Conservation (phyloP, 1,284 basidiomycete species). For the Irpex sp. region DNA sequence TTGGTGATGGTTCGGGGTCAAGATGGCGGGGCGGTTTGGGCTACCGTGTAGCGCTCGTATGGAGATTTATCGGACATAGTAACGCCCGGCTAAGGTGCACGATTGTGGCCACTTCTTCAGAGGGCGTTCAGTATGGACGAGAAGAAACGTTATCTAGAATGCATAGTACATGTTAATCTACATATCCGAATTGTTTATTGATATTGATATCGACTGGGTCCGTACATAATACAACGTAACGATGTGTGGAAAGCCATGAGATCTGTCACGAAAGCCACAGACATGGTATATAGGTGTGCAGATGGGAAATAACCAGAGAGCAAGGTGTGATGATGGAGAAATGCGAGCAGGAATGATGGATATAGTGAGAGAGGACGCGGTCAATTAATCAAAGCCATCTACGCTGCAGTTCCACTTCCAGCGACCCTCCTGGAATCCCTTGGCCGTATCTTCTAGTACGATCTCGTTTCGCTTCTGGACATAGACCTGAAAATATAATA, state of each 20-base stretch:
- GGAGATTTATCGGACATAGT: background rate
- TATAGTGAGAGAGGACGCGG: background rate
- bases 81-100: background rate
- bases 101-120: background rate
- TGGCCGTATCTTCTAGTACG: conserved; percentile 90
- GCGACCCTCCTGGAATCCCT: conserved; percentile 85
- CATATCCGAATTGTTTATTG: background rate
- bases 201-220: background rate
- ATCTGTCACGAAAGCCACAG: background rate
- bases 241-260: background rate
- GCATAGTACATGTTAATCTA: background rate
- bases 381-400: conserved; percentile 50
- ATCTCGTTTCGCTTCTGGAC: conserved; percentile 96
- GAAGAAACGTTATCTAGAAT: background rate
- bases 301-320: background rate
- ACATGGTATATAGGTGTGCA: background rate
- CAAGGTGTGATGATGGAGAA: background rate
- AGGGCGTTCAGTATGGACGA: background rate
- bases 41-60: background rate
- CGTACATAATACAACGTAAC: conserved; percentile 1
- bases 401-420: conserved; percentile 73
- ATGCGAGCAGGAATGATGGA: background rate
- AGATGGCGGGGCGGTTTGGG: conserved; percentile 1
- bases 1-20: conserved; percentile 11
- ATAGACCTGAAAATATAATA: conserved; percentile 61